Conservation (phyloP, 768 basidiomycete species). For the Mycena amicta region DNA sequence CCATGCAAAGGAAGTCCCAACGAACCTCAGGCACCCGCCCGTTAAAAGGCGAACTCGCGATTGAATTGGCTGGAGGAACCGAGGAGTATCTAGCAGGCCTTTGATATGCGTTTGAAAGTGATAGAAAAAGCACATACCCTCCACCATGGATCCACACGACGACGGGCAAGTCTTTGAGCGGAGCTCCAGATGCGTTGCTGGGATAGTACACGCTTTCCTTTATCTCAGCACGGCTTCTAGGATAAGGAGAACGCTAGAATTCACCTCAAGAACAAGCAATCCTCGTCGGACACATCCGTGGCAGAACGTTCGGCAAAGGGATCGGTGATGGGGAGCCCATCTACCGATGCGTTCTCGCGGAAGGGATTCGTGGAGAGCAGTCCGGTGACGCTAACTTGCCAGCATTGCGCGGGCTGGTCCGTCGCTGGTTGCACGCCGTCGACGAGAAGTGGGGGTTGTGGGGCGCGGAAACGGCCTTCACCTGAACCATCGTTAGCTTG, state of each 20-base stretch:
- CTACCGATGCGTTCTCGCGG: background rate
- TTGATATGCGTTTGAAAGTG: too few species aligned
- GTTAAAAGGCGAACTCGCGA: too few species aligned
- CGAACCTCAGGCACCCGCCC: too few species aligned
- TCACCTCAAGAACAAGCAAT: conserved; percentile 31
- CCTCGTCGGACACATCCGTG: conserved; percentile 9
- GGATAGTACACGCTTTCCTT: conserved; percentile 21
- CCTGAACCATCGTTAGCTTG: background rate
- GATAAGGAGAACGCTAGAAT: background rate
- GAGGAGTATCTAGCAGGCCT: too few species aligned
- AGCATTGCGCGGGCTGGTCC: conserved; percentile 4
- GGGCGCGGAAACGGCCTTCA: conserved; percentile 11
- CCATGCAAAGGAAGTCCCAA: too few species aligned
- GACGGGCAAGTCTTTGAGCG: conserved; percentile 16
- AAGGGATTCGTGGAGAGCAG: conserved; percentile 1
- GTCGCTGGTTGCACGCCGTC: conserved; percentile 6
- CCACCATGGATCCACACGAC: conserved; percentile 26
- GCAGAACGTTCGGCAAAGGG: background rate
- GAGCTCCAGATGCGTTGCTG: conserved; percentile 15
- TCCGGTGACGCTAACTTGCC: background rate
- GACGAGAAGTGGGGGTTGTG: conserved; percentile 18
- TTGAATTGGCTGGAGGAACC: too few species aligned
- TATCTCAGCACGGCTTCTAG: background rate
- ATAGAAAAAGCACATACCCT: too few species aligned
- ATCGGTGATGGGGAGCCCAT: background rate